Percentiles rank a stretch among this genome's conserved stretches.
Conservation (phyloP, 179 eudicot species). For the Silene coronaria region DNA sequence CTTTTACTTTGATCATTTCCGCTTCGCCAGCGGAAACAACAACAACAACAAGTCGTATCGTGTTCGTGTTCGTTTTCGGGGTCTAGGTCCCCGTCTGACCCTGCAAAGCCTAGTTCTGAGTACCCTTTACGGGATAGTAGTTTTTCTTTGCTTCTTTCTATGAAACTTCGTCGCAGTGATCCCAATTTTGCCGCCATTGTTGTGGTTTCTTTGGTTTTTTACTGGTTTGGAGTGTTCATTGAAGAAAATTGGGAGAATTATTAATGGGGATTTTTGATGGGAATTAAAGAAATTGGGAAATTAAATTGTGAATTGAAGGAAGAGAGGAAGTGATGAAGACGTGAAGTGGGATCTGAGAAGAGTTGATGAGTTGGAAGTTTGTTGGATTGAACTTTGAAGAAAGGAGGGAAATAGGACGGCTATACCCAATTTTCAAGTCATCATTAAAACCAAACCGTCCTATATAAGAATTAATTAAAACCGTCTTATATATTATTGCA, state of each 20-base stretch:
- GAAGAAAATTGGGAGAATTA: too few relatives aligned
- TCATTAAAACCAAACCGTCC: too few relatives aligned
- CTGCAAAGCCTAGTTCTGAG: constrained; percentile 17
- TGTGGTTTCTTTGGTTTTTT: background rate
- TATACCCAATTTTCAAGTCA: too few relatives aligned
- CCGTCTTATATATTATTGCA: too few relatives aligned
- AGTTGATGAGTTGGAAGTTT: background rate
- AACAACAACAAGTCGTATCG: too few relatives aligned
- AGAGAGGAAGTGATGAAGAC: background rate
- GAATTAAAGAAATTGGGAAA: constrained; percentile 4
- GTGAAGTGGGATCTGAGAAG: background rate
- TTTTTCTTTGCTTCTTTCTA: constrained; percentile 23
- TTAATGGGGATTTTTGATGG: too few relatives aligned
- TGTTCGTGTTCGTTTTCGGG: background rate
- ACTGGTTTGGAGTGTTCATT: constrained; percentile 3
- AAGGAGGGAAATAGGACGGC: background rate
- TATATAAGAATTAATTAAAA: too few relatives aligned
- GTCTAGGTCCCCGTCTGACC: background rate
- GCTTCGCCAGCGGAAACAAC: background rate
- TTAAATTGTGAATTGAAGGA: background rate
- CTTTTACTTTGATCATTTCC: background rate
- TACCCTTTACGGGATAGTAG: constrained; percentile 16
- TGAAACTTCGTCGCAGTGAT: constrained; percentile 17
- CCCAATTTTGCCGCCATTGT: constrained; percentile 20
- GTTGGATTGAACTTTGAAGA: background rate